These are phyloP conservation scores for Incumbomyces lentus DNA, from an alignment of 2,329 filamentous ascomycete species.

Conservation along the genomic window DNA sequence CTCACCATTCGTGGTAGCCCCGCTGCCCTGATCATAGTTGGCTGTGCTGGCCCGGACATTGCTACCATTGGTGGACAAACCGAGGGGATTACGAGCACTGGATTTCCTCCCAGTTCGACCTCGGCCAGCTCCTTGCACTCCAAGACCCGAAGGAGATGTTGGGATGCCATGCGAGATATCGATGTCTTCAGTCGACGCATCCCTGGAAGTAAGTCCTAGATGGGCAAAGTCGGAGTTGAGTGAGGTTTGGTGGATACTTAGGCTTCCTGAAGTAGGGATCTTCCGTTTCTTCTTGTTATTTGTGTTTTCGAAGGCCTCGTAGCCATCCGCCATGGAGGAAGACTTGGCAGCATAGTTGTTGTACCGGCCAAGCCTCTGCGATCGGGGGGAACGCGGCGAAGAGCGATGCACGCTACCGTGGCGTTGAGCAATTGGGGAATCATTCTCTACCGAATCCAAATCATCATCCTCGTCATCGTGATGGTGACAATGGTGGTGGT, in stretches of 20 bases:
- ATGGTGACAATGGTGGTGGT: slow-evolving; percentile 26
- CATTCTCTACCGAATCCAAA: slow-evolving; percentile 40
- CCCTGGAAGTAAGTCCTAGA: slow-evolving; percentile 44
- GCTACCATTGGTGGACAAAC: slow-evolving; percentile 22
- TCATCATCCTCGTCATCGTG: slow-evolving; percentile 45
- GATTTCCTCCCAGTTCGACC: slow-evolving; percentile 62
- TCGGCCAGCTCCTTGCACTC: slow-evolving; percentile 72
- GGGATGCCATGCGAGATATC: slow-evolving; percentile 33
- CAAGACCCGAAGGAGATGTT: slow-evolving; percentile 43
- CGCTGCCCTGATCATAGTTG: slow-evolving; percentile 19
- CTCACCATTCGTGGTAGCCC: slow-evolving; percentile 17
- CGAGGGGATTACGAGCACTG: slow-evolving; percentile 20
- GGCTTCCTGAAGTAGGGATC: slow-evolving; percentile 77
- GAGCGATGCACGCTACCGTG: slow-evolving; percentile 33
- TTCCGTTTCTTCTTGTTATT: slow-evolving; percentile 99
- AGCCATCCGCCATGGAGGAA: slow-evolving; percentile 69
- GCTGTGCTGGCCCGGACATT: slow-evolving; percentile 19
- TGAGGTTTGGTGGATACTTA: slow-evolving; percentile 47
- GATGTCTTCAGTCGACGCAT: slow-evolving; percentile 26
- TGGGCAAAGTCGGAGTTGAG: slow-evolving; percentile 55
- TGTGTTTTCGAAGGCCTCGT: slow-evolving; percentile 95
- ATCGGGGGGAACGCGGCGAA: slow-evolving; percentile 21
- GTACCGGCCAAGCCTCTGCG: slow-evolving; percentile 26
- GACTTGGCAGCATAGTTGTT: slow-evolving; percentile 41
- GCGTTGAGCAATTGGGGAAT: slow-evolving; percentile 33